These are phyloP conservation scores for Xanthoconium separans DNA, from an alignment of 1,284 basidiomycete genomes.

Conservation along the genomic window DNA sequence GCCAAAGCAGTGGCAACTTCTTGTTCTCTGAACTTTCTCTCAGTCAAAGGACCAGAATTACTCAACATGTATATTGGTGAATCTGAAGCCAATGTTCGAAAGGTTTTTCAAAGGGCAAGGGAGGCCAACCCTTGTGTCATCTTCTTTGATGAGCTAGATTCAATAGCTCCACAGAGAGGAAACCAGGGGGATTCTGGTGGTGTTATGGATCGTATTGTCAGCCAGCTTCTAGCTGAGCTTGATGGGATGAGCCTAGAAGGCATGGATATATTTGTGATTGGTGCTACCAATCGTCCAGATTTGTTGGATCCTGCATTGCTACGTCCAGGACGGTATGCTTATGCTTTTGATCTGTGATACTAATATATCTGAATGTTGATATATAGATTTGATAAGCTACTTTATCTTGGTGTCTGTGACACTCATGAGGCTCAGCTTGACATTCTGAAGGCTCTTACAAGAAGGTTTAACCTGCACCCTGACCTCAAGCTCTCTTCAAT, in stretches of 20 bases:
- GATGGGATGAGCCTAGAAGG: slow-evolving; percentile 82
- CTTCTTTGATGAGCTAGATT: slow-evolving; percentile 98
- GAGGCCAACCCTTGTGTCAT: slow-evolving; percentile 92
- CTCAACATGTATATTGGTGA: slow-evolving; percentile 99
- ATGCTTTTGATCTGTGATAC: neutral
- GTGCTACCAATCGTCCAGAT: slow-evolving; percentile 97
- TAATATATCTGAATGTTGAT: neutral
- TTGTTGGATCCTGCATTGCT: slow-evolving; percentile 91
- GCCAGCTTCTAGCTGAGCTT: slow-evolving; percentile 92
- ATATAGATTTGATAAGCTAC: slow-evolving; percentile 91
- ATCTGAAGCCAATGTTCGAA: slow-evolving; percentile 93
- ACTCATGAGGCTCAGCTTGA: slow-evolving; percentile 86
- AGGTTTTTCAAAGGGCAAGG: slow-evolving; percentile 88
- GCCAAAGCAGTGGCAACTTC: slow-evolving; percentile 95
- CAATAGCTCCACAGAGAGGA: slow-evolving; percentile 93
- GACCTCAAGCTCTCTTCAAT: slow-evolving; percentile 65
- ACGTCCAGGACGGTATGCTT: slow-evolving; percentile 78
- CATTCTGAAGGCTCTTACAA: slow-evolving; percentile 88
- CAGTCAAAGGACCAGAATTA: slow-evolving; percentile 96
- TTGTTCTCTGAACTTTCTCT: slow-evolving; percentile 90
- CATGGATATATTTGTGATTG: slow-evolving; percentile 90
- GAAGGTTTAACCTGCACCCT: slow-evolving; percentile 87
- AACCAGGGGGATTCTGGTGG: slow-evolving; percentile 95
- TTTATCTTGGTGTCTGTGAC: slow-evolving; percentile 93
- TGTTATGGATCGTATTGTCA: slow-evolving; percentile 98